phyloP scores from a whole-genome alignment of 108 stramenopile species.

The Skeletonema menzelii region DNA sequence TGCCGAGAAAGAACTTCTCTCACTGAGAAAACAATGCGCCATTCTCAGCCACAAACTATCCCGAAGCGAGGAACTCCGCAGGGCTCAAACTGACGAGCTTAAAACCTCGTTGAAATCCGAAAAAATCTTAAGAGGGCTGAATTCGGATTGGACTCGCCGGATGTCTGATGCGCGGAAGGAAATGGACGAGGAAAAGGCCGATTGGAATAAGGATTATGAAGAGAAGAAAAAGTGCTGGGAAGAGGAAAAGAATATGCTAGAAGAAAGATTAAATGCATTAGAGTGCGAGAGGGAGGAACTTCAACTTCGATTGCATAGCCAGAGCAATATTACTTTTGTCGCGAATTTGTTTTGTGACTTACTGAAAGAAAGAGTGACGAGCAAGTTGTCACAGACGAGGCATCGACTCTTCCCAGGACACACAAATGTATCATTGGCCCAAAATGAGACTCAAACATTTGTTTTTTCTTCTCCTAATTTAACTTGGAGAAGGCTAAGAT shows the following conservation, averaged over 20 bases:
- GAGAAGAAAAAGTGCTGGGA: conserved; percentile 4
- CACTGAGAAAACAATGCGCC: conserved; percentile 6
- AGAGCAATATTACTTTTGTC: conserved; percentile 15
- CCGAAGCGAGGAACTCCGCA: conserved; percentile 17
- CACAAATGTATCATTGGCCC: background rate
- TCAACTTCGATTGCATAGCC: background rate
- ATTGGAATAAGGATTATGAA: conserved; percentile 14
- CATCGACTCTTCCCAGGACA: background rate
- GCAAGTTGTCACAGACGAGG: conserved; percentile 1
- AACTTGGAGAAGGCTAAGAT: background rate
- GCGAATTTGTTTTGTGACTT: conserved; percentile 17
- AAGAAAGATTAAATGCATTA: background rate
- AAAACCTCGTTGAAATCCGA: conserved; percentile 17
- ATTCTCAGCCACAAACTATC: conserved; percentile 15
- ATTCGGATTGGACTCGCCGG: conserved; percentile 28
- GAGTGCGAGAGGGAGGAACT: conserved; percentile 4
- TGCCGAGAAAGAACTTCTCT: conserved; percentile 20
- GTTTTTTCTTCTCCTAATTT: background rate
- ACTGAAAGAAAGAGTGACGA: background rate
- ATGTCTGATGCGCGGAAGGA: conserved; percentile 21
- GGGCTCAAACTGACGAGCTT: conserved; percentile 12
- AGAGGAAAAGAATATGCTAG: conserved; percentile 1
- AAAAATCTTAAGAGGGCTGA: conserved; percentile 18
- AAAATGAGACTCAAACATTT: background rate
- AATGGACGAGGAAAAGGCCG: conserved; percentile 26